phyloP scores from a whole-genome alignment of 1,139 yeast genomes.

The Diutina ranongensis region DNA sequence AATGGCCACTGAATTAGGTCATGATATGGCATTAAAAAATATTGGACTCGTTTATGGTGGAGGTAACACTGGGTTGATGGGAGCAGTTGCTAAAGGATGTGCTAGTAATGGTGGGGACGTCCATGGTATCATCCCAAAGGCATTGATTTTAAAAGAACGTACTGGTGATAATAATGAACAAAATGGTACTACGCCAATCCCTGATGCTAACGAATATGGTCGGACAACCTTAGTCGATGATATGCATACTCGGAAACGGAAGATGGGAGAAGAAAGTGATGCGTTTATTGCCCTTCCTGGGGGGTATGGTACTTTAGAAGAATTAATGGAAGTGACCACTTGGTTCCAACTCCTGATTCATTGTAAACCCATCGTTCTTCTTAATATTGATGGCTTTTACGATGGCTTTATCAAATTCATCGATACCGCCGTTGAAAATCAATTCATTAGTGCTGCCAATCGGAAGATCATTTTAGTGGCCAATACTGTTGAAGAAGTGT shows the following conservation, averaged over 20 bases:
- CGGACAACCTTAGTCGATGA: slow-evolving; percentile 72
- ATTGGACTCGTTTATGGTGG: slow-evolving; percentile 90
- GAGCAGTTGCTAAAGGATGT: slow-evolving; percentile 66
- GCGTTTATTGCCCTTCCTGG: slow-evolving; percentile 90
- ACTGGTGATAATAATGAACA: slow-evolving; percentile 30
- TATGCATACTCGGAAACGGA: slow-evolving; percentile 81
- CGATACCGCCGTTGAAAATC: slow-evolving; percentile 41
- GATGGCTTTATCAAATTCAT: slow-evolving; percentile 57
- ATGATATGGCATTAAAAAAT: slow-evolving; percentile 39
- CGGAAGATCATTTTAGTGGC: slow-evolving; percentile 64
- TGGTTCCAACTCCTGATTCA: slow-evolving; percentile 89
- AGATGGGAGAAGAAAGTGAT: slow-evolving; percentile 82
- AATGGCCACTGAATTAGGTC: slow-evolving; percentile 50
- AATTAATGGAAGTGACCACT: slow-evolving; percentile 79
- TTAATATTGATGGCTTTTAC: slow-evolving; percentile 72
- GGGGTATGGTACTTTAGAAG: slow-evolving; percentile 86
- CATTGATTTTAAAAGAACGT: slow-evolving; percentile 67
- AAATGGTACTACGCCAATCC: slow-evolving; percentile 54
- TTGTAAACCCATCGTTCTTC: slow-evolving; percentile 64
- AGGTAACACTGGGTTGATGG: slow-evolving; percentile 84
- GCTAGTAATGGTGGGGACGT: slow-evolving; percentile 61
- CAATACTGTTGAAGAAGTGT: slow-evolving; percentile 51
- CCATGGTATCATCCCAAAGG: slow-evolving; percentile 80
- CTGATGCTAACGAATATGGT: slow-evolving; percentile 54
- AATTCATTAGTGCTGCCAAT: slow-evolving; percentile 60